phyloP scores from a whole-genome alignment of 257 asterid genomes.

The Misopates orontium region DNA sequence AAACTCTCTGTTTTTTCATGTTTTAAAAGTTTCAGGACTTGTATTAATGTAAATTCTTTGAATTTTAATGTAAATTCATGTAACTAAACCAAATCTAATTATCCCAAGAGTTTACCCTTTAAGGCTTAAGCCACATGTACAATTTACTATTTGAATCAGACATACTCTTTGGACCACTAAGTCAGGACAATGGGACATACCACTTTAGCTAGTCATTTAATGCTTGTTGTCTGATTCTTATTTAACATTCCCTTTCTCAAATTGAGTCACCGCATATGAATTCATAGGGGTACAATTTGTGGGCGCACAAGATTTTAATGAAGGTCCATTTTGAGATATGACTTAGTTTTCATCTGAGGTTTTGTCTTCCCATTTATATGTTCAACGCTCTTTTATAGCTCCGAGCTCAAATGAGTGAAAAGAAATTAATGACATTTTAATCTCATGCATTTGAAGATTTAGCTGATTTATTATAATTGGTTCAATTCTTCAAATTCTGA shows the following conservation, averaged over 20 bases:
- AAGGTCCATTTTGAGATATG: conserved; percentile 21
- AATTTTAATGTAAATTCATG: too few species aligned
- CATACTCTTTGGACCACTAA: conserved; percentile 33
- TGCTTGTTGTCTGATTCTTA: conserved; percentile 32
- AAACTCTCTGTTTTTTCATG: too few species aligned
- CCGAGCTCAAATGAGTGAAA: neutral
- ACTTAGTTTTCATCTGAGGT: neutral
- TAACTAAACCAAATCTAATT: too few species aligned
- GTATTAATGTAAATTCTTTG: too few species aligned
- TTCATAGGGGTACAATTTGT: conserved; percentile 43
- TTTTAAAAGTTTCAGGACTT: too few species aligned
- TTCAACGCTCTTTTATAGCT: neutral
- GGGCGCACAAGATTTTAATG: conserved; percentile 29
- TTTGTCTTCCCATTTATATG: neutral
- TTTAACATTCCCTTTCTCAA: conserved; percentile 36
- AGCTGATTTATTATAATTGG: too few species aligned
- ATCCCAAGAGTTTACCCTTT: conserved; percentile 3
- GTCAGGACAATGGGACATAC: conserved; percentile 15
- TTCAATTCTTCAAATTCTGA: too few species aligned
- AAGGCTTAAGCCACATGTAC: neutral
- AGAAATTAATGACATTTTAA: too few species aligned
- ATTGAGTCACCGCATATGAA: conserved; percentile 18
- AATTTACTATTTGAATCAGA: neutral
- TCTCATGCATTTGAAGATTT: too few species aligned
- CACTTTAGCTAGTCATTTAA: conserved; percentile 29